Evolutionary conservation across 108 stramenopile genomes (phyloP).

Genomic region (Licmophora abbreviata): DNA sequence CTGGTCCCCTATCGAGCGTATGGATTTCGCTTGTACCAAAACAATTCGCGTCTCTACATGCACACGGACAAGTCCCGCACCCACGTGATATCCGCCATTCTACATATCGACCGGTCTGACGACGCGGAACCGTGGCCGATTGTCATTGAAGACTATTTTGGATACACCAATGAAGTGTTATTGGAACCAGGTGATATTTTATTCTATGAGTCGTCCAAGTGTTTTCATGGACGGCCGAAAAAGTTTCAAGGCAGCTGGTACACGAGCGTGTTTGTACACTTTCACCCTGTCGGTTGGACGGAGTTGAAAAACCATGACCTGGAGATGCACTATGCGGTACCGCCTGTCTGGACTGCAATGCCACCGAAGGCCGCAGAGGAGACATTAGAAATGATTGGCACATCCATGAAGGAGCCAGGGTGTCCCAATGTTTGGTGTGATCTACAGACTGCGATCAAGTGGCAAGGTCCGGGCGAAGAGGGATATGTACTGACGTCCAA

Average conservation of each 20-base stretch:
- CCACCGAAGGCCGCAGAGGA: conserved; percentile 10
- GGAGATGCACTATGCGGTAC: conserved; percentile 60
- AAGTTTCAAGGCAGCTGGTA: conserved; percentile 69
- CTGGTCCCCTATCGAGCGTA: conserved; percentile 53
- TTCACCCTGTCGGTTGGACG: conserved; percentile 58
- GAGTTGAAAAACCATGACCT: conserved; percentile 40
- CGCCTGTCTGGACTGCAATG: conserved; percentile 31
- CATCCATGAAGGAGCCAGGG: conserved; percentile 54
- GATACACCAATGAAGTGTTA: conserved; percentile 43
- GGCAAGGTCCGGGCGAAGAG: conserved; percentile 57
- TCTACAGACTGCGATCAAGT: conserved; percentile 39
- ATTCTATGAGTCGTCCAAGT: conserved; percentile 80
- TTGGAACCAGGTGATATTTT: conserved; percentile 72
- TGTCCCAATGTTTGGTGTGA: conserved; percentile 68
- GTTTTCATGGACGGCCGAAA: conserved; percentile 71
- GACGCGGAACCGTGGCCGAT: conserved; percentile 74
- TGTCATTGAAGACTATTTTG: conserved; percentile 57
- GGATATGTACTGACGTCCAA: conserved; percentile 9
- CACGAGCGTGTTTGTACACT: conserved; percentile 64
- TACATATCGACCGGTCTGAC: conserved; percentile 73
- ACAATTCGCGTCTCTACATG: conserved; percentile 63
- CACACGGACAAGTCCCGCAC: conserved; percentile 72
- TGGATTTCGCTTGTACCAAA: conserved; percentile 73
- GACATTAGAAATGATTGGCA: conserved; percentile 49
- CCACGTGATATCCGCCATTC: conserved; percentile 77